Conservation (phyloP, 495 filamentous ascomycete species). For the Elasticomyces elasticus region DNA sequence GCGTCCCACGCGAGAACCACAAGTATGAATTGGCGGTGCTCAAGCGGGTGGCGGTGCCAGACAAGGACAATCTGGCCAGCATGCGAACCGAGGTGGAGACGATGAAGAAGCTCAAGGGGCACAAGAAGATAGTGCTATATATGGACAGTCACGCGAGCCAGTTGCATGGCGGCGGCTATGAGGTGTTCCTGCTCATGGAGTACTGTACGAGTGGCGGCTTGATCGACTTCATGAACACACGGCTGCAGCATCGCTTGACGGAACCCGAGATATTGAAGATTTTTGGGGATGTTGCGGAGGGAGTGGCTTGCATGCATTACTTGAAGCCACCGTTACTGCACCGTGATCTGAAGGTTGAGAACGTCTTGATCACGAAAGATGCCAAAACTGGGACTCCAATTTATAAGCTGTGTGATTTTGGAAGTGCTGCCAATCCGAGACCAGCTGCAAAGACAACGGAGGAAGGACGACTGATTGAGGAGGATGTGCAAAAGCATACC, state of each 20-base stretch:
- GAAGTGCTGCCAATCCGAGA: constrained; percentile 74
- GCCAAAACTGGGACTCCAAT: constrained; percentile 41
- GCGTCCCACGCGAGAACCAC: constrained; percentile 64
- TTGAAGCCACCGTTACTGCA: constrained; percentile 88
- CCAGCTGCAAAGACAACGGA: constrained; percentile 73
- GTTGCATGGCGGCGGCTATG: constrained; percentile 83
- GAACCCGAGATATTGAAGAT: constrained; percentile 97
- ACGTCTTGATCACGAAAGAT: constrained; percentile 74
- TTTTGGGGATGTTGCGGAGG: constrained; percentile 89
- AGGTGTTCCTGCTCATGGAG: constrained; percentile 98
- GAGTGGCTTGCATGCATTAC: constrained; percentile 98
- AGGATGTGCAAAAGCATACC: constrained; percentile 94
- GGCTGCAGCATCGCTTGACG: constrained; percentile 88
- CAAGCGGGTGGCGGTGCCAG: constrained; percentile 94
- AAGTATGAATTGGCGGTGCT: constrained; percentile 79
- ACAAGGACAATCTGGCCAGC: constrained; percentile 82
- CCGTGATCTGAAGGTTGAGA: constrained; percentile 95
- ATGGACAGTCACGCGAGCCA: constrained; percentile 96
- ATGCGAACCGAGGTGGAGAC: constrained; percentile 99
- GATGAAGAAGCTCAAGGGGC: constrained; percentile 97
- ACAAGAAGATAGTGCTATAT: constrained; percentile 91
- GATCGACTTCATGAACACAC: constrained; percentile 99
- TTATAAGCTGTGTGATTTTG: constrained; percentile 98
- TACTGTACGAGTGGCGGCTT: constrained; percentile 75
- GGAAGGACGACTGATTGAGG: constrained; percentile 85